Evolutionary conservation across 805 yeast species (phyloP).

Genomic region (Suhomyces xylopsoci): DNA sequence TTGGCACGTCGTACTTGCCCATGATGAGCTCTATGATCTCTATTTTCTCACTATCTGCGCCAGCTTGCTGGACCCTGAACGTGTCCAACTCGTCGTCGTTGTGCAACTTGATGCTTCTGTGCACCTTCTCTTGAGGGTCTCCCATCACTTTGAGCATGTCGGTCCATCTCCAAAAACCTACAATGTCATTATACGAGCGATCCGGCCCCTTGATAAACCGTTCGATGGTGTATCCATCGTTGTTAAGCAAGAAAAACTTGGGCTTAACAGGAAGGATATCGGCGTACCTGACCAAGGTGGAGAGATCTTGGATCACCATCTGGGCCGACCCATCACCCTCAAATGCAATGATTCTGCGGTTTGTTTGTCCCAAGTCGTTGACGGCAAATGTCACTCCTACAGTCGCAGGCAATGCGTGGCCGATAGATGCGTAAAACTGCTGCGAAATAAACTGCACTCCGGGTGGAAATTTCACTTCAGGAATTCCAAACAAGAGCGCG

Average conservation of each 20-base stretch:
- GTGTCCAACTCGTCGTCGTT: slow-evolving; percentile 19
- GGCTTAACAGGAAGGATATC: slow-evolving; percentile 45
- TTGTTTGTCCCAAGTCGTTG: slow-evolving; percentile 45
- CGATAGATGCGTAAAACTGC: slow-evolving; percentile 80
- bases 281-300: slow-evolving; percentile 57
- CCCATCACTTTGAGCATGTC: slow-evolving; percentile 65
- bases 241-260: slow-evolving; percentile 72
- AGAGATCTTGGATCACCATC: slow-evolving; percentile 86
- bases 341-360: slow-evolving; percentile 61
- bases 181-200: slow-evolving; percentile 77
- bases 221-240: slow-evolving; percentile 88
- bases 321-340: slow-evolving; percentile 96
- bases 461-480: slow-evolving; percentile 62
- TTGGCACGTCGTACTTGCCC: slow-evolving; percentile 26
- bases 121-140: slow-evolving; percentile 26
- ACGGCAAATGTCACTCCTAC: slow-evolving; percentile 78
- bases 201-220: slow-evolving; percentile 78
- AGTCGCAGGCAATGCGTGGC: slow-evolving; percentile 83
- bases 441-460: slow-evolving; percentile 57
- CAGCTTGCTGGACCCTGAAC: slow-evolving; percentile 8
- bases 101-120: slow-evolving; percentile 18
- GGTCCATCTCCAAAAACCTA: slow-evolving; percentile 81
- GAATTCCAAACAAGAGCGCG: slow-evolving; percentile 72
- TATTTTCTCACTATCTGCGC: slow-evolving; percentile 15
- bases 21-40: slow-evolving; percentile 25